phyloP scores from a whole-genome alignment of 768 basidiomycete species.

The Suillus bovinus region DNA sequence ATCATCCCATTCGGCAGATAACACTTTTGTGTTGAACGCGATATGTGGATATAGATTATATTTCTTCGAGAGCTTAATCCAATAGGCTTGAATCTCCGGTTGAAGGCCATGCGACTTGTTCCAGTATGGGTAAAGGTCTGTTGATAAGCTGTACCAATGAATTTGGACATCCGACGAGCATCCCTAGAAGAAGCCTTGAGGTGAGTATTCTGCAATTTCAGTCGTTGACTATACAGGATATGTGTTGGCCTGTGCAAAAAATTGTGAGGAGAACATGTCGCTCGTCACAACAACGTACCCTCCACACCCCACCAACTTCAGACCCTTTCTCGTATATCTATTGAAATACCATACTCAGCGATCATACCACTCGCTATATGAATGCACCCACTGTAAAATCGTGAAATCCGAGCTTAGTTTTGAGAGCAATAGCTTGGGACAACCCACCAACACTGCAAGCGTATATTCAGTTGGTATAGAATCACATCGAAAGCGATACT shows the following conservation, averaged over 20 bases:
- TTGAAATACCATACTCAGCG: background rate
- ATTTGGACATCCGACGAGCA: constrained; percentile 45
- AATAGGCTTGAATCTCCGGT: constrained; percentile 44
- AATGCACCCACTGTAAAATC: constrained; percentile 40
- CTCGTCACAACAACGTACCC: constrained; percentile 35
- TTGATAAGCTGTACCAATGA: constrained; percentile 48
- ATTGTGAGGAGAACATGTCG: background rate
- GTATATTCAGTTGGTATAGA: background rate
- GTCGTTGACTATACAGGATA: constrained; percentile 19
- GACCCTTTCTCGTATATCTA: constrained; percentile 49
- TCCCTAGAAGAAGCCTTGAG: constrained; percentile 30
- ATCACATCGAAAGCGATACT: background rate
- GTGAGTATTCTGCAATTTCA: background rate
- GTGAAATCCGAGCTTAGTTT: constrained; percentile 35
- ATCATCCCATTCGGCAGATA: constrained; percentile 46
- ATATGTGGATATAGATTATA: constrained; percentile 43
- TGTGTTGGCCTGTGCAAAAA: constrained; percentile 28
- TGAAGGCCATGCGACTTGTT: constrained; percentile 40
- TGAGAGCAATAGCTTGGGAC: constrained; percentile 43
- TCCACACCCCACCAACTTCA: constrained; percentile 54
- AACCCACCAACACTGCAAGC: constrained; percentile 41
- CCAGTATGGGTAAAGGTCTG: constrained; percentile 50
- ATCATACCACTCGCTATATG: background rate
- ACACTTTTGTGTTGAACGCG: constrained; percentile 43
- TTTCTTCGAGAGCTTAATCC: constrained; percentile 41